Conservation (phyloP, 805 yeast genomes). For the Priceomyces fermenticarens region DNA sequence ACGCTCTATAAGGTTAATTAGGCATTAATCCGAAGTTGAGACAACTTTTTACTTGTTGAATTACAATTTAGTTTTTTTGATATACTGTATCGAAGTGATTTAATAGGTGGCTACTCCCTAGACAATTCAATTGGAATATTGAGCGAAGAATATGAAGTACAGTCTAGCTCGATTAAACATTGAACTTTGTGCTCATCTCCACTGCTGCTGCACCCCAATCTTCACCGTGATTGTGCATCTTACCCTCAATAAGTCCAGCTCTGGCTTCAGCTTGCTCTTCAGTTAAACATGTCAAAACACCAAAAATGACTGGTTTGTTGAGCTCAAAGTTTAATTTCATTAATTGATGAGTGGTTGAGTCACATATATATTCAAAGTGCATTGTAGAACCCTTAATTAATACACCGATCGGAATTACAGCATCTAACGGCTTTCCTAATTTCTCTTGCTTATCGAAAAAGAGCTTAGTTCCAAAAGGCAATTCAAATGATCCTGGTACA, state of each 20-base stretch:
- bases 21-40: no score
- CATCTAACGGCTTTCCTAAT: slow-evolving; percentile 60
- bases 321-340: slow-evolving; percentile 76
- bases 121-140: no score
- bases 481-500: slow-evolving; percentile 94
- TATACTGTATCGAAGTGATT: no score
- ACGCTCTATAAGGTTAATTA: no score
- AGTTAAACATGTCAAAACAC: slow-evolving; percentile 88
- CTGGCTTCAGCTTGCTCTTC: slow-evolving; percentile 92
- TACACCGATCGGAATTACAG: slow-evolving; percentile 89
- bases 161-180: slow-evolving; percentile 2
- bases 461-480: slow-evolving; percentile 75
- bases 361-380: slow-evolving; percentile 98
- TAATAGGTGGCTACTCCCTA: no score
- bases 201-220: slow-evolving; percentile 99
- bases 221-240: slow-evolving; percentile 92
- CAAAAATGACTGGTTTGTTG: slow-evolving; percentile 82
- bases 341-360: slow-evolving; percentile 77
- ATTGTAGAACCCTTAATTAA: slow-evolving; percentile 94
- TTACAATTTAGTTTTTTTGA: no score
- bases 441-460: slow-evolving; percentile 44
- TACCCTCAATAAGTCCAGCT: slow-evolving; percentile 75
- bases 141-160: neutral
- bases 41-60: no score
- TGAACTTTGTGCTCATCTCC: slow-evolving; percentile 64